These are phyloP conservation scores for Xerocomellus dryophilus DNA, from an alignment of 768 basidiomycete genomes.

Conservation along the genomic window DNA sequence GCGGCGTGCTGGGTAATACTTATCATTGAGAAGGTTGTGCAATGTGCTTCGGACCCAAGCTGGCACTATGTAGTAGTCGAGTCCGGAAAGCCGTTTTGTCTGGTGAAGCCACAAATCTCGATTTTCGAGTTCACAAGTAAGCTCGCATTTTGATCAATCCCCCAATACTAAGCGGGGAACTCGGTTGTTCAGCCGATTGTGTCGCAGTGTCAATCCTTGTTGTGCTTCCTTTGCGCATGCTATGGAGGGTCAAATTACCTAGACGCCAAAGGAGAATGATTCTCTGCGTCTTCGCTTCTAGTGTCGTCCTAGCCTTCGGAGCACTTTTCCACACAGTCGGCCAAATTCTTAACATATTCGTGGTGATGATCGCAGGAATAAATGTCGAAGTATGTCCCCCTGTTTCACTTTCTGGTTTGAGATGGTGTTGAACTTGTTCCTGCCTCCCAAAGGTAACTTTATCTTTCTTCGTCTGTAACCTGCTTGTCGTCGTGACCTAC, in stretches of 20 bases:
- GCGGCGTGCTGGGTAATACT: conserved; percentile 5
- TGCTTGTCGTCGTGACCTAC: conserved; percentile 23
- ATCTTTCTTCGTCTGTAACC: conserved; percentile 20
- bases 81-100: conserved; percentile 11
- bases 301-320: conserved; percentile 14
- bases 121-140: conserved; percentile 18
- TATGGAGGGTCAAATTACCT: conserved; percentile 23
- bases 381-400: conserved; percentile 17
- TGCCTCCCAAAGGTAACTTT: conserved; percentile 10
- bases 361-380: conserved; percentile 8
- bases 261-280: conserved; percentile 24
- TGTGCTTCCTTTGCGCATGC: conserved; percentile 17
- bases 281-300: conserved; percentile 20
- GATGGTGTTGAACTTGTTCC: not conserved
- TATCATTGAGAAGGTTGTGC: conserved; percentile 3
- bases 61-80: conserved; percentile 5
- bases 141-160: not conserved
- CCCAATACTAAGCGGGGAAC: not conserved
- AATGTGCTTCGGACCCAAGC: conserved; percentile 5
- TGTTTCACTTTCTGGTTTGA: not conserved
- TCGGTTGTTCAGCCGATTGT: conserved; percentile 14
- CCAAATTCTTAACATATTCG: conserved; percentile 7
- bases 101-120: not conserved
- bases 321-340: conserved; percentile 15
- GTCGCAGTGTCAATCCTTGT: conserved; percentile 15